Conservation (phyloP, 768 basidiomycete genomes). For the Phanerodontia chrysosporium region DNA sequence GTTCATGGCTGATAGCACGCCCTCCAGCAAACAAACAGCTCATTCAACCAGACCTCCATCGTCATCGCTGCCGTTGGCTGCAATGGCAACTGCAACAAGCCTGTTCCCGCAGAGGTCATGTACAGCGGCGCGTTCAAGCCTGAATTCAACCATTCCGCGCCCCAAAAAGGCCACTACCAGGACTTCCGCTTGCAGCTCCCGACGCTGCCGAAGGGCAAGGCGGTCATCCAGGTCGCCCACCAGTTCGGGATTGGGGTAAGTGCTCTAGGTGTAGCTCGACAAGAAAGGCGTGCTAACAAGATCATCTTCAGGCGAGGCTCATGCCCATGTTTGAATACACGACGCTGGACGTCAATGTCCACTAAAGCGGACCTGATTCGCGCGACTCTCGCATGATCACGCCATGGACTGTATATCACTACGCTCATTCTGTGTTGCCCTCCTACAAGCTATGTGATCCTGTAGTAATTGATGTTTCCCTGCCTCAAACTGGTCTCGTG, state of each 20-base stretch:
- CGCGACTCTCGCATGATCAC: too few relatives aligned
- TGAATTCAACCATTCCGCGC: constrained; percentile 22
- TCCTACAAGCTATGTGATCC: too few relatives aligned
- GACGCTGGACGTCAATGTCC: not conserved
- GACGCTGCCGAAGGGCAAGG: not conserved
- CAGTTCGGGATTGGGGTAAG: not conserved
- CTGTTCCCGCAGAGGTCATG: constrained; percentile 38
- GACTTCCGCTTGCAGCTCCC: constrained; percentile 43
- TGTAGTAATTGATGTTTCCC: too few relatives aligned
- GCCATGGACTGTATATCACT: too few relatives aligned
- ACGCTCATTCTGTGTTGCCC: too few relatives aligned
- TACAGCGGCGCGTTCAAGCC: constrained; percentile 44
- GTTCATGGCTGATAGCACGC: not conserved
- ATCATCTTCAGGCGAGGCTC: not conserved
- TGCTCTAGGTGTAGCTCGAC: not conserved
- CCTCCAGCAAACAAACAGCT: constrained; percentile 31
- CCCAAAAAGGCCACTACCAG: constrained; percentile 36
- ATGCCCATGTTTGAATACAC: not conserved
- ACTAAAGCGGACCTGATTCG: not conserved
- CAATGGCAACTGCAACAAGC: constrained; percentile 16
- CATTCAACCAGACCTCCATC: constrained; percentile 41
- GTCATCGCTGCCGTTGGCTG: constrained; percentile 42
- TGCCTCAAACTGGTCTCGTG: too few relatives aligned
- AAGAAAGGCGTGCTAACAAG: not conserved
- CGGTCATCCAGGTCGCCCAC: constrained; percentile 2